These are phyloP conservation scores for Blastobotrys proliferans DNA, from an alignment of 1,139 yeast species.

Conservation along the genomic window DNA sequence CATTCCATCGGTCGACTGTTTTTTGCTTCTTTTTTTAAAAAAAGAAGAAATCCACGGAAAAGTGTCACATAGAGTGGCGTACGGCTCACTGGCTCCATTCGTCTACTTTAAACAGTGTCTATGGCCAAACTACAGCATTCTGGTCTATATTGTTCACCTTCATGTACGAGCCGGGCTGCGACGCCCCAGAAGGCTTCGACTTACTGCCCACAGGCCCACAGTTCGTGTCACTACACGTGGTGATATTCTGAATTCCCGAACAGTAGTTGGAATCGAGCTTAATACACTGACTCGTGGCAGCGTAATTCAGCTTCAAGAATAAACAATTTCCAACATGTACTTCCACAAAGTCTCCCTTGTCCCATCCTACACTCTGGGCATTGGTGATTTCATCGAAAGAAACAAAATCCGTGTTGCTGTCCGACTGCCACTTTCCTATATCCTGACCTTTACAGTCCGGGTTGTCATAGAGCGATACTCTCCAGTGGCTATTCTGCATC, in stretches of 20 bases:
- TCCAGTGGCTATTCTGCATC: too few species aligned
- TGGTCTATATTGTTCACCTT: too few species aligned
- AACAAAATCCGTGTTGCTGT: not conserved
- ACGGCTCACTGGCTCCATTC: too few species aligned
- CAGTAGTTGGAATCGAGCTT: not conserved
- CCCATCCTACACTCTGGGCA: conserved; percentile 2
- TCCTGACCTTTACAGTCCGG: conserved; percentile 2
- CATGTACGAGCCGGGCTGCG: too few species aligned
- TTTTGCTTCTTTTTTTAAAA: too few species aligned
- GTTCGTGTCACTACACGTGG: not conserved
- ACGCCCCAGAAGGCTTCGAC: too few species aligned
- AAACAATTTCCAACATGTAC: conserved; percentile 3
- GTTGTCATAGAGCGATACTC: not conserved
- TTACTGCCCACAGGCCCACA: too few species aligned
- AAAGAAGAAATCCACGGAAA: too few species aligned
- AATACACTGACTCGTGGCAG: not conserved
- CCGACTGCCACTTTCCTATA: not conserved
- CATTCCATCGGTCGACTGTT: too few species aligned
- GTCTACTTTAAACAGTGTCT: too few species aligned
- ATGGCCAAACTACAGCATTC: too few species aligned
- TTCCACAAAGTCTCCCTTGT: conserved; percentile 4
- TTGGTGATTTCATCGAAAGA: not conserved
- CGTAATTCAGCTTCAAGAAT: not conserved
- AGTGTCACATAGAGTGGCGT: too few species aligned
- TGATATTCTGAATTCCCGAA: not conserved